These are phyloP conservation scores for Aspergillus ruber DNA, from an alignment of 2,329 filamentous ascomycete genomes.

Conservation along the genomic window DNA sequence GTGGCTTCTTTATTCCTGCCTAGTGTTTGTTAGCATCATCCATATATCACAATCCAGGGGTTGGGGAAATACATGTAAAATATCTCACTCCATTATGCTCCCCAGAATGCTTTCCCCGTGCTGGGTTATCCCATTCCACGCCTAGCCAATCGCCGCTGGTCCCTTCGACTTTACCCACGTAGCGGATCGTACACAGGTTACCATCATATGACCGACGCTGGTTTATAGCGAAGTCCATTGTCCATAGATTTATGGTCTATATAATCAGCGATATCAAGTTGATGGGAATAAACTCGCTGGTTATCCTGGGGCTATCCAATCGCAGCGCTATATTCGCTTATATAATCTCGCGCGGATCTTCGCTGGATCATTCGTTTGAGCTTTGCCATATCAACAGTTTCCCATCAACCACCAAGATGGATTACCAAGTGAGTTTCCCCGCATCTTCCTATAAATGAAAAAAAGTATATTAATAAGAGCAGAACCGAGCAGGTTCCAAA, in stretches of 20 bases:
- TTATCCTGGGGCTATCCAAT: neutral
- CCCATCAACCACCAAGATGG: slow-evolving; percentile 31
- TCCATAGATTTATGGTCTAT: neutral
- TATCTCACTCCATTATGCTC: slow-evolving; percentile 72
- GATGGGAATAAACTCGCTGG: neutral
- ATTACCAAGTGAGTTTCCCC: slow-evolving; percentile 42
- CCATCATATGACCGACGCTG: slow-evolving; percentile 75
- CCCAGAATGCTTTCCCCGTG: slow-evolving; percentile 84
- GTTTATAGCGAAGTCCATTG: slow-evolving; percentile 46
- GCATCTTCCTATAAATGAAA: neutral
- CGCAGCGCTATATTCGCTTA: slow-evolving; percentile 13
- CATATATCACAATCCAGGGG: neutral
- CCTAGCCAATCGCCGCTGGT: slow-evolving; percentile 80
- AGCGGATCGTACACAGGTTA: slow-evolving; percentile 76
- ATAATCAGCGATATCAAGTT: neutral
- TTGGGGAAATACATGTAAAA: slow-evolving; percentile 61
- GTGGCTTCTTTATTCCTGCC: slow-evolving; percentile 58
- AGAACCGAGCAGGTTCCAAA: slow-evolving; percentile 95
- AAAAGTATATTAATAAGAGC: slow-evolving; percentile 18
- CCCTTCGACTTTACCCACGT: slow-evolving; percentile 67
- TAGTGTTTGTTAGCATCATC: slow-evolving; percentile 28
- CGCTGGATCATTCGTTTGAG: neutral
- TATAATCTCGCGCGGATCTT: slow-evolving; percentile 12
- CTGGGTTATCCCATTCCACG: slow-evolving; percentile 90
- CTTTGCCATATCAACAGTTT: slow-evolving; percentile 3